A percentile compares a stretch with the other conserved stretches of the same genome.
Conservation (phyloP, 371 early-diverging fungal species). For the Rhizopus stolonifer region DNA sequence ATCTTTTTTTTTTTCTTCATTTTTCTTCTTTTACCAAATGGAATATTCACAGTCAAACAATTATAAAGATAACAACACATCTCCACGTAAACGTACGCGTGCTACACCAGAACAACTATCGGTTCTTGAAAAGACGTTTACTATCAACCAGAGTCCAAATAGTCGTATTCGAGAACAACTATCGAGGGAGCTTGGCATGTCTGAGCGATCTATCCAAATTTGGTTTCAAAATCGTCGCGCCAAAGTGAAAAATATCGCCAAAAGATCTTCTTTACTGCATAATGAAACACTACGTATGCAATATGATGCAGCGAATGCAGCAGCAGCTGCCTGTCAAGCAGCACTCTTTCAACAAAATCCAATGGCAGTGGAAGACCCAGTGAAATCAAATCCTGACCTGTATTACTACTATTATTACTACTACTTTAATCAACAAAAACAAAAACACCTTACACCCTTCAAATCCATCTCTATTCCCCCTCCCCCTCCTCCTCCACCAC, state of each 20-base stretch:
- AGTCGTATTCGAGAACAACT: constrained; percentile 77
- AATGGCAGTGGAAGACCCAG: constrained; percentile 9
- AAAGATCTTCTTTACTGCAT: constrained; percentile 44
- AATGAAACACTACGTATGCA: constrained; percentile 42
- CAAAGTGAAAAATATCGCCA: constrained; percentile 71
- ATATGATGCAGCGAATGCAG: constrained; percentile 28
- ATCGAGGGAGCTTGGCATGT: constrained; percentile 83
- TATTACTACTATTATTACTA: constrained; percentile 35
- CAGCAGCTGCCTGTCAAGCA: constrained; percentile 29
- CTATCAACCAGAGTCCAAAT: constrained; percentile 65
- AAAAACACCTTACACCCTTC: constrained; percentile 11
- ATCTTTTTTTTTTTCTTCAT: constrained; percentile 4
- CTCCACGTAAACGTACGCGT: constrained; percentile 57
- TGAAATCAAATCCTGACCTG: constrained; percentile 26
- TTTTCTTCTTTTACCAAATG: constrained; percentile 4
- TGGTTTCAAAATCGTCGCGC: constrained; percentile 99
- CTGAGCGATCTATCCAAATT: constrained; percentile 88
- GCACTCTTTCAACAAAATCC: constrained; percentile 22
- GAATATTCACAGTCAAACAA: not conserved
- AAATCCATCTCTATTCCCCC: constrained; percentile 21
- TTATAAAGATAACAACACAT: constrained; percentile 1
- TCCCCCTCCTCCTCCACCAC: constrained; percentile 16
- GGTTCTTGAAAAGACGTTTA: constrained; percentile 66
- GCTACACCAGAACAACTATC: constrained; percentile 68
- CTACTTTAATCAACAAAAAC: constrained; percentile 29